phyloP scores from a whole-genome alignment of 768 basidiomycete genomes.

The Psilocybe azurescens region DNA sequence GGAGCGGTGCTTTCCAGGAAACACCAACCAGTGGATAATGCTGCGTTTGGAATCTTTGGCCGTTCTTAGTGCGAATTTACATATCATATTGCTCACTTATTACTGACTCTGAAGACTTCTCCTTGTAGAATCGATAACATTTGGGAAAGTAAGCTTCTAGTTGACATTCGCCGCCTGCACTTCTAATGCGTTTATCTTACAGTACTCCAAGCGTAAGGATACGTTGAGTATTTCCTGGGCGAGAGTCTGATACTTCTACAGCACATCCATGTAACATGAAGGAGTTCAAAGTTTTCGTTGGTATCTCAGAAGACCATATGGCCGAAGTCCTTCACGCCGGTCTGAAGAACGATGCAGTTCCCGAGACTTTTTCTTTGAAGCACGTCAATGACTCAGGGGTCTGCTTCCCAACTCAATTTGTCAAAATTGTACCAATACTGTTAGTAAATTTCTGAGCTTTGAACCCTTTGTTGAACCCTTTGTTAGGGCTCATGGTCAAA shows the following conservation, averaged over 20 bases:
- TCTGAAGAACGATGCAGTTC: constrained; percentile 67
- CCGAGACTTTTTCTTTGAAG: constrained; percentile 68
- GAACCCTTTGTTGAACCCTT: background rate
- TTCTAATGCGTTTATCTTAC: background rate
- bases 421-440: constrained; percentile 81
- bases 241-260: constrained; percentile 31
- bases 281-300: constrained; percentile 77
- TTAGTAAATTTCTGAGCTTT: constrained; percentile 38
- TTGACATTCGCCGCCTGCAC: constrained; percentile 14
- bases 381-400: constrained; percentile 62
- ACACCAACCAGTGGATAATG: constrained; percentile 72
- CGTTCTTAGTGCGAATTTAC: constrained; percentile 65
- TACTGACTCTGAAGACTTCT: background rate
- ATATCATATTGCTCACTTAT: background rate
- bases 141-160: constrained; percentile 69
- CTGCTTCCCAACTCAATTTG: constrained; percentile 65
- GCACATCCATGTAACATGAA: constrained; percentile 88
- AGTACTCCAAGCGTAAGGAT: constrained; percentile 50
- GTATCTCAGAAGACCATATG: constrained; percentile 68
- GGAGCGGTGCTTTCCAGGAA: constrained; percentile 73
- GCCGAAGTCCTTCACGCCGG: constrained; percentile 65
- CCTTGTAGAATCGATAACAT: constrained; percentile 68
- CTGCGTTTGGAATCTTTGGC: constrained; percentile 63
- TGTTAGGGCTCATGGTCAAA: constrained; percentile 68
- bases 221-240: constrained; percentile 1